Conservation (phyloP, 2,329 filamentous ascomycete species). For the Ophiocordyceps australis region DNA sequence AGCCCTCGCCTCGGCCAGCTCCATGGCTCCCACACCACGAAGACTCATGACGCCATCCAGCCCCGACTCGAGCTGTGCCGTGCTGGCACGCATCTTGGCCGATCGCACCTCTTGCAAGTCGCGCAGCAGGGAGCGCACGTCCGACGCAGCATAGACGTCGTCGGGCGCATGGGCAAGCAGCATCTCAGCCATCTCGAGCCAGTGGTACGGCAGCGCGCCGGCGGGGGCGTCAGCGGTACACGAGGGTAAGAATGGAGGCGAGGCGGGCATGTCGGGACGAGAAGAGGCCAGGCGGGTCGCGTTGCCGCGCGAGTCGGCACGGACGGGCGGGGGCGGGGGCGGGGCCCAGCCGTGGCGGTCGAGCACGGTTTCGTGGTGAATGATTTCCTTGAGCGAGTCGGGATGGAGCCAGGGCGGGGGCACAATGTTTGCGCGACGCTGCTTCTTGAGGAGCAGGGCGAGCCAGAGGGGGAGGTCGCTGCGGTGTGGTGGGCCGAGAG, state of each 20-base stretch:
- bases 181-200: constrained; percentile 80
- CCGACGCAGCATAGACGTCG: constrained; percentile 57
- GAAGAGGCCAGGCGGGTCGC: constrained; percentile 14
- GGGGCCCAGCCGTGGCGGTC: constrained; percentile 59
- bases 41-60: constrained; percentile 52
- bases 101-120: constrained; percentile 78
- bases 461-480: constrained; percentile 80
- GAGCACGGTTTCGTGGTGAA: constrained; percentile 62
- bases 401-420: constrained; percentile 79
- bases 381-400: constrained; percentile 55
- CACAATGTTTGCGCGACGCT: constrained; percentile 82
- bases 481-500: constrained; percentile 66
- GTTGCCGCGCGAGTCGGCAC: constrained; percentile 26
- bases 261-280: constrained; percentile 19
- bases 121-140: constrained; percentile 55
- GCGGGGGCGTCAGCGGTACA: constrained; percentile 52
- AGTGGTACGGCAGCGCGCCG: constrained; percentile 76
- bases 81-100: constrained; percentile 69
- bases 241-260: constrained; percentile 63
- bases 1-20: constrained; percentile 69
- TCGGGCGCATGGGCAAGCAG: constrained; percentile 72
- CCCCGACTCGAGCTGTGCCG: constrained; percentile 51
- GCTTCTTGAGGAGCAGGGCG: constrained; percentile 83
- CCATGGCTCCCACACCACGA: constrained; percentile 75
- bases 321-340: constrained; percentile 46